These are phyloP conservation scores for Cladosporium oxysporum DNA, from an alignment of 2,329 filamentous ascomycete species.

Conservation along the genomic window DNA sequence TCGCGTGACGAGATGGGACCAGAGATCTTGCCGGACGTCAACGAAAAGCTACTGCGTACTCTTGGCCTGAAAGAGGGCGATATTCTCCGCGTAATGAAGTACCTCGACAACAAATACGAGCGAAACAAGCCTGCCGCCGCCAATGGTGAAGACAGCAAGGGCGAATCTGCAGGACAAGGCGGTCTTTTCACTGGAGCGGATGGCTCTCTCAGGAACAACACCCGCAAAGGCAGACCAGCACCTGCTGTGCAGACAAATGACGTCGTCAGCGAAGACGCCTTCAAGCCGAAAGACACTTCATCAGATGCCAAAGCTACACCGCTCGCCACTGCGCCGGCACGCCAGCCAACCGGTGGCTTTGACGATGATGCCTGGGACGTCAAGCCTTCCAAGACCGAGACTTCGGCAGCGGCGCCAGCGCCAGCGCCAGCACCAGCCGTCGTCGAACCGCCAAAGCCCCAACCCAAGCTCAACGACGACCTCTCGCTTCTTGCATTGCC, in stretches of 20 bases:
- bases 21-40: constrained; percentile 86
- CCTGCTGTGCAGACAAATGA: constrained; percentile 85
- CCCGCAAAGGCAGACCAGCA: constrained; percentile 83
- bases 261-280: constrained; percentile 82
- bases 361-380: constrained; percentile 98
- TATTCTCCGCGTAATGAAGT: constrained; percentile 92
- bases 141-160: constrained; percentile 41
- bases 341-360: constrained; percentile 64
- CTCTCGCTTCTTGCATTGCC: constrained; percentile 69
- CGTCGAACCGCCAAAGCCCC: constrained; percentile 42
- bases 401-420: constrained; percentile 39
- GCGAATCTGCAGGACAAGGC: constrained; percentile 43
- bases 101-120: constrained; percentile 76
- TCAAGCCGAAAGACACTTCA: constrained; percentile 60
- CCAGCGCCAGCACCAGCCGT: constrained; percentile 39
- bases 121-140: constrained; percentile 56
- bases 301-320: constrained; percentile 53
- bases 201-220: constrained; percentile 91
- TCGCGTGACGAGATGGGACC: constrained; percentile 93
- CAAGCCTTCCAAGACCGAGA: constrained; percentile 70
- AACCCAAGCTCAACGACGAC: constrained; percentile 66
- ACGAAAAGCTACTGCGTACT: constrained; percentile 76
- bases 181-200: constrained; percentile 91
- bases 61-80: constrained; percentile 95
- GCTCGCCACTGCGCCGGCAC: constrained; percentile 48